These are phyloP conservation scores for Ilyonectria robusta DNA, from an alignment of 2,329 filamentous ascomycete genomes.

Conservation along the genomic window DNA sequence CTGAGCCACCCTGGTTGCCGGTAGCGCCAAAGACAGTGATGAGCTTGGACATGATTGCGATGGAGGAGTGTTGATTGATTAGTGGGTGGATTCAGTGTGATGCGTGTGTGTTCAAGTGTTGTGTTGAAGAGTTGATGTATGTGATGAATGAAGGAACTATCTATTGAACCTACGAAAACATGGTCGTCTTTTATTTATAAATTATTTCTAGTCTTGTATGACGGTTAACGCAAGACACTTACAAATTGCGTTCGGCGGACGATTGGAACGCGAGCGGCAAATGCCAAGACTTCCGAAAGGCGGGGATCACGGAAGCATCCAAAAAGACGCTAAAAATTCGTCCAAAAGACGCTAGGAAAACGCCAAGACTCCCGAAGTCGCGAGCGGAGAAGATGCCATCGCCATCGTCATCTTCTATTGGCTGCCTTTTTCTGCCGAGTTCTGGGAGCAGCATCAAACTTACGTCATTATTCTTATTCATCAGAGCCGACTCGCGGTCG, in stretches of 20 bases:
- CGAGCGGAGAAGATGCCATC: not conserved
- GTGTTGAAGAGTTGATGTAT: not conserved
- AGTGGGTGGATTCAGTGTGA: not conserved
- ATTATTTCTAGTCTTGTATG: not conserved
- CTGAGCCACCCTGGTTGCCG: conserved; percentile 64
- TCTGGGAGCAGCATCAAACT: not conserved
- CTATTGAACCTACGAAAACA: not conserved
- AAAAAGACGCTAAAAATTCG: not conserved
- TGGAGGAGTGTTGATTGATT: not conserved
- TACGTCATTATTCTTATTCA: not conserved
- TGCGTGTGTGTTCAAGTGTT: too few relatives aligned
- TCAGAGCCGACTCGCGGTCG: not conserved
- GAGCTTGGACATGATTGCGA: conserved; percentile 53
- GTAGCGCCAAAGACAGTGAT: conserved; percentile 64
- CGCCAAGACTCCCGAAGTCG: conserved; percentile 35
- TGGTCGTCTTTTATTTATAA: not conserved
- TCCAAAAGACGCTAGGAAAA: conserved; percentile 20
- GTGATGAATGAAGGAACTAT: not conserved
- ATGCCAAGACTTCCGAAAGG: not conserved
- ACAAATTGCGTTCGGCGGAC: not conserved
- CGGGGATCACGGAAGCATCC: not conserved
- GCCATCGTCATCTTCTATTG: not conserved
- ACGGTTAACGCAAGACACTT: not conserved
- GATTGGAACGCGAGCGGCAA: not conserved
- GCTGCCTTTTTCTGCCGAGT: not conserved